Evolutionary conservation across 192 early-diverging fungal species (phyloP).

Genomic region (Pilaira anomala): DNA sequence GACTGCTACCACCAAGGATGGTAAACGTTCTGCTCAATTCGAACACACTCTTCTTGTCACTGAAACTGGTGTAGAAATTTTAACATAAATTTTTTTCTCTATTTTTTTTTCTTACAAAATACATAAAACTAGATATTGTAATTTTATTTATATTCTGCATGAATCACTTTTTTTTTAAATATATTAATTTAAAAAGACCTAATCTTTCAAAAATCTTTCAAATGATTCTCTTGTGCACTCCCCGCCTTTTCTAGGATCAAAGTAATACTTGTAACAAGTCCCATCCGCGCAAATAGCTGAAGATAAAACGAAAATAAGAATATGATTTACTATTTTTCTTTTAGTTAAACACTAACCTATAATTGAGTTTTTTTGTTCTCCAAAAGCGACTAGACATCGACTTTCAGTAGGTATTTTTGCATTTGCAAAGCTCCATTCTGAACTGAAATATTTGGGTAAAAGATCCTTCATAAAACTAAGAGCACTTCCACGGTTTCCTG

Average conservation of each 20-base stretch:
- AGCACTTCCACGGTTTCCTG: slow-evolving; percentile 50
- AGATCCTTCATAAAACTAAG: slow-evolving; percentile 74
- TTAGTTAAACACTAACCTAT: slow-evolving; percentile 56
- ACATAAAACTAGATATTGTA: not conserved
- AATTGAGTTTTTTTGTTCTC: slow-evolving; percentile 69
- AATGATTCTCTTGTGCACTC: slow-evolving; percentile 56
- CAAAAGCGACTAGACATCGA: slow-evolving; percentile 82
- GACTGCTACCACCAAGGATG: slow-evolving; percentile 89
- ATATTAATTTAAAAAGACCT: too few species aligned
- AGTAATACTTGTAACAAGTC: slow-evolving; percentile 79
- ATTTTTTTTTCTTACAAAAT: slow-evolving; percentile 1
- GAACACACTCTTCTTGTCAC: slow-evolving; percentile 95
- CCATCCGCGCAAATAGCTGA: slow-evolving; percentile 84
- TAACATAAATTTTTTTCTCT: slow-evolving; percentile 48
- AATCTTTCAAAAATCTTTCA: slow-evolving; percentile 40
- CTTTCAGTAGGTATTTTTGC: slow-evolving; percentile 73
- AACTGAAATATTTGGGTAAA: slow-evolving; percentile 93
- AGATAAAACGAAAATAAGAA: not conserved
- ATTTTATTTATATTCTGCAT: not conserved
- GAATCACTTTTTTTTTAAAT: too few species aligned
- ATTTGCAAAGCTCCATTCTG: slow-evolving; percentile 91
- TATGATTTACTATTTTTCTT: not conserved
- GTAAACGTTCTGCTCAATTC: slow-evolving; percentile 95
- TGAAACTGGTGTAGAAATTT: slow-evolving; percentile 85
- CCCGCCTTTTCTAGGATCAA: slow-evolving; percentile 72